phyloP scores from a whole-genome alignment of 805 yeast species.

The Ogataea pini region DNA sequence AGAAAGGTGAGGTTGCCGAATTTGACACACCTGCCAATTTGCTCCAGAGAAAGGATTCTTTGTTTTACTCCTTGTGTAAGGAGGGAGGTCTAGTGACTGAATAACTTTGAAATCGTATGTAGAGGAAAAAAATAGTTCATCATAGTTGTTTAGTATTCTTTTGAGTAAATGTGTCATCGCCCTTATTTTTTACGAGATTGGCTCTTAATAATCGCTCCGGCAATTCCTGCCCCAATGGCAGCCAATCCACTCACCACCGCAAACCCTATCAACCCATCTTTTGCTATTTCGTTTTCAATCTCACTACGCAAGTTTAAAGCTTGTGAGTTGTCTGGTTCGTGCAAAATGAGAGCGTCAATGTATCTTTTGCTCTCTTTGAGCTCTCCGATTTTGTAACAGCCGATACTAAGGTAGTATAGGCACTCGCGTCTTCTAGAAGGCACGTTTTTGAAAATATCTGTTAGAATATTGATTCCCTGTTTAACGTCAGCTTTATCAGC shows the following conservation, averaged over 20 bases:
- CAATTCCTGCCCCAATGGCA: constrained; percentile 71
- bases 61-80: constrained; percentile 78
- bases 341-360: constrained; percentile 69
- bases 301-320: constrained; percentile 69
- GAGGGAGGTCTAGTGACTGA: constrained; percentile 62
- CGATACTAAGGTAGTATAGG: constrained; percentile 82
- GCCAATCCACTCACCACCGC: constrained; percentile 85
- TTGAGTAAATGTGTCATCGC: too few species aligned
- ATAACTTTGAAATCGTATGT: background rate
- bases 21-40: constrained; percentile 72
- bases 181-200: constrained; percentile 19
- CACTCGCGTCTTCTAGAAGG: constrained; percentile 88
- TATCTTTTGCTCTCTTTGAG: constrained; percentile 83
- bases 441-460: constrained; percentile 68
- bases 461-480: constrained; percentile 75
- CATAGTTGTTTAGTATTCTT: too few species aligned
- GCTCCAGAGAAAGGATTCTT: constrained; percentile 61
- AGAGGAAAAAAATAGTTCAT: too few species aligned
- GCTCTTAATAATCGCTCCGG: constrained; percentile 24
- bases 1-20: constrained; percentile 73
- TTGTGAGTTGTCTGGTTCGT: constrained; percentile 85
- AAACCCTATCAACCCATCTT: constrained; percentile 85
- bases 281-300: constrained; percentile 81
- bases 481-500: constrained; percentile 61
- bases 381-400: constrained; percentile 86